Base-by-base conservation (phyloP, 441 rosid genomes). In the Aleurites moluccanus region DNA sequence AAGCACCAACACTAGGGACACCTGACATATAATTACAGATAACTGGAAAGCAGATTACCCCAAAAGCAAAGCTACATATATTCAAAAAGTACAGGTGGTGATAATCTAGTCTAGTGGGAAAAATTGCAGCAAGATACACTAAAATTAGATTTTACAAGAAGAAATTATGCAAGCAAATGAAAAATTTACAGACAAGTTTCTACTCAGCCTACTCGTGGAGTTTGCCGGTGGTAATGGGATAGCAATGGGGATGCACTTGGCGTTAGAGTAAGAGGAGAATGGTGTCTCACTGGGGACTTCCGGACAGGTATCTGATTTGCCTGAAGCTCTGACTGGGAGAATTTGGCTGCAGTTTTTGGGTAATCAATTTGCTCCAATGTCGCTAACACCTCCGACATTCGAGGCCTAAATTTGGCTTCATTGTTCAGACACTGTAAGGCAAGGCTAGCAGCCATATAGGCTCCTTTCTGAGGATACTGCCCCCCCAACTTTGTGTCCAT, bases 401-500 rank as follows among this genome's bases (percentile, higher is more conserved):
- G 80, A 9, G 94, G 94, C 72, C 92, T 78, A 14, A 72, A 72
- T 79, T 87, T 90, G 27, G 88, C 86, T 11, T 88, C 90, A 3
- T 45, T 33, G 61, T 73, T 82, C 50, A 88, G 80, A 83, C 94
- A 90, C 56, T 69, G 88, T 66, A 83, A 57, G 13, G 94, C 94
- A 6, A 90, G 86, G 72, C 21, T 81, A 33, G 94, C 92, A 64
- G 89, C 88, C 69, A 84, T 70, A 10, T 38, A 67, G 56, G 94
- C 91, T 73, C 85, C 89, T 80, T 88, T 90, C 75, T 88, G 92
- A 55, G 94, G 90, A 77, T 90, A 88, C 53, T 90, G 94, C 20
- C 92, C 94, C 33, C 83, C 94, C 82, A 90, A 73, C 77, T 81
- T 88, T 18, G 94, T 90, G 77, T 93, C 98, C 59, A 93, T 78